phyloP scores from a whole-genome alignment of 257 asterid genomes.

The Oldenlandia corymbosa region DNA sequence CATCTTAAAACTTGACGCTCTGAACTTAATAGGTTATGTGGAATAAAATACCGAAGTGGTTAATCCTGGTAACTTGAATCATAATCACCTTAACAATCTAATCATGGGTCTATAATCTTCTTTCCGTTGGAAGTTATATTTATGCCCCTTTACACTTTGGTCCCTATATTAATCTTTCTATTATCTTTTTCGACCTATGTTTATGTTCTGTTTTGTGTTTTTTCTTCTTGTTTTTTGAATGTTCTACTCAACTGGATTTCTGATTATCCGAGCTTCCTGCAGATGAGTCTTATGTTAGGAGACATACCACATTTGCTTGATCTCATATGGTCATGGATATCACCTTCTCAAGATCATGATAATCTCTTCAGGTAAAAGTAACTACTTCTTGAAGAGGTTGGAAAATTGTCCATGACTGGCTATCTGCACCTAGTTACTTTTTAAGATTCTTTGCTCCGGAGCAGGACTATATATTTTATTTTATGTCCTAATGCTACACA shows the following conservation, averaged over 20 bases:
- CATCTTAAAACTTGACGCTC: background rate
- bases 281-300: conserved; percentile 96
- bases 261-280: conserved; percentile 38
- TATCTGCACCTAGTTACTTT: background rate
- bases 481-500: background rate
- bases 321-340: conserved; percentile 91
- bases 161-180: background rate
- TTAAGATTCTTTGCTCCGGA: too few species aligned
- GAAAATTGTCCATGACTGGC: background rate
- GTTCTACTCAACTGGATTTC: background rate
- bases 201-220: conserved; percentile 1
- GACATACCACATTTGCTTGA: conserved; percentile 84
- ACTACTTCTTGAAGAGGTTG: conserved; percentile 10
- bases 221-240: background rate
- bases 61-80: background rate
- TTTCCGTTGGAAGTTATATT: background rate
- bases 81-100: background rate
- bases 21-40: background rate
- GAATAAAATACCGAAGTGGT: background rate
- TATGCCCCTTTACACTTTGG: background rate
- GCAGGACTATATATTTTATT: background rate
- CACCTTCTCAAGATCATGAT: conserved; percentile 68
- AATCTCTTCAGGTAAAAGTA: conserved; percentile 60
- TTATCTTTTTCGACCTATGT: background rate
- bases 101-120: background rate